Evolutionary conservation across 139 green algal species (phyloP).

Genomic region (Micractinium sp.): DNA sequence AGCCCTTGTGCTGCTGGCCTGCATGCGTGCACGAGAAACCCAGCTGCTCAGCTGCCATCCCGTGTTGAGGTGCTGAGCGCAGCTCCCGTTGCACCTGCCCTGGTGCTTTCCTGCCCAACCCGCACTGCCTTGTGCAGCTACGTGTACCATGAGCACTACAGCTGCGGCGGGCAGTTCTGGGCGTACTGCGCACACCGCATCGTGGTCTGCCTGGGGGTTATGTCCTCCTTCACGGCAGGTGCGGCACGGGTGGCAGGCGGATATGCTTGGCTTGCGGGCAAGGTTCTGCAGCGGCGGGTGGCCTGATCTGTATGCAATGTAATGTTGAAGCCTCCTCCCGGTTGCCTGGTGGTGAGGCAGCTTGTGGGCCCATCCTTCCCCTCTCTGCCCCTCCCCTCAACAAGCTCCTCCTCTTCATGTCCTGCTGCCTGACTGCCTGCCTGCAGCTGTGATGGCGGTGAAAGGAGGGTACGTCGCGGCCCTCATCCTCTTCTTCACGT

Average conservation of each 20-base stretch:
- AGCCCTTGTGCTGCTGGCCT: not conserved
- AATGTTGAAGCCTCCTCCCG: too few relatives aligned
- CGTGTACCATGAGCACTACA: constrained; percentile 41
- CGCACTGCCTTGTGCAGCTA: not conserved
- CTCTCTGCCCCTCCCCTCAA: not conserved
- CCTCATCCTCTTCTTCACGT: constrained; percentile 38
- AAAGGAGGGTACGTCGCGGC: constrained; percentile 52
- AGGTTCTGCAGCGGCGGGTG: not conserved
- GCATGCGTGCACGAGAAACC: too few relatives aligned
- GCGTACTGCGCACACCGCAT: constrained; percentile 37
- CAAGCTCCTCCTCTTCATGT: not conserved
- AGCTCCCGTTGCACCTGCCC: not conserved
- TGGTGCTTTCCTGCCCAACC: not conserved
- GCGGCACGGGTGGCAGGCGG: not conserved
- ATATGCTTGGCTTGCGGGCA: not conserved
- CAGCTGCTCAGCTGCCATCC: not conserved
- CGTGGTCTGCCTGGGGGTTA: constrained; percentile 51
- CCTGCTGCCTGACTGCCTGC: not conserved
- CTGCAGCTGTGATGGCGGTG: constrained; percentile 49
- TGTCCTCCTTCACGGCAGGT: constrained; percentile 31
- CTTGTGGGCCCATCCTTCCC: too few relatives aligned
- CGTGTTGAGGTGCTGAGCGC: not conserved
- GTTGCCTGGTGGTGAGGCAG: too few relatives aligned
- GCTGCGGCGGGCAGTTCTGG: constrained; percentile 48
- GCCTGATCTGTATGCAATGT: too few relatives aligned